Base-by-base conservation (phyloP, 352 stramenopile species). In the Globisporangium cederbergense region DNA sequence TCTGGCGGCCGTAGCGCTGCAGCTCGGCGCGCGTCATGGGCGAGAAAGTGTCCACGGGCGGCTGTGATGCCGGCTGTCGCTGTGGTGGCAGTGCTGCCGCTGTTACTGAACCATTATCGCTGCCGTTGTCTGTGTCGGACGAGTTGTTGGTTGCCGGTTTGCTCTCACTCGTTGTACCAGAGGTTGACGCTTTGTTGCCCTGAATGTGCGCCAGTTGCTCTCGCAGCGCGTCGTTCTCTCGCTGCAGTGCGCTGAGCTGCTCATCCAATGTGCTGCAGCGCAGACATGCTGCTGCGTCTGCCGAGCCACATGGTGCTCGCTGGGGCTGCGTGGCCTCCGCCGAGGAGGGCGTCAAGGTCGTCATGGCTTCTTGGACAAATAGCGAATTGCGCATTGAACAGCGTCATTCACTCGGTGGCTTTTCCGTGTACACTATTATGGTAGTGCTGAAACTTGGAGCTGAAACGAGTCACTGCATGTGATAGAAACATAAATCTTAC, bases 1-100 rank as follows among this genome's bases (percentile, higher is more conserved):
- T 93, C 71, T 99, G 97, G 14, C 97, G 82, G 5, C 91, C 96
- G 77, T 99, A 99, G 40, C 96, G 84, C 65, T 93, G 69, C 45
- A 93, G 60, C 38, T 93, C 78, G 13, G 65, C 9, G 5, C 65
- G 77, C 9, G 78, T 78, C 55, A 90, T 77, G 2, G 66, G 55
- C n/a, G 81, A 87, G 30, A 64, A 86, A 51, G 59, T 36, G 13
- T 58, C 16, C 7, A 38, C 11, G 20, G 49, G 10, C 9, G 47
- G 6, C 32, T 14, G 7, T 30, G 60, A 20, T 43, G 52, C 4
- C 36, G 34, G 14, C 22, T 53, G 8, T 50, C 20, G 14, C 22
- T 53, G 8, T 42, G 36, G 38, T 56, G n/a, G 4, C 50, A 8
- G 54, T 47, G 30, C 8, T 6, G 18, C 6, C 34, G 14, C 32